Conservation (phyloP, 768 basidiomycete species). For the Hebeloma cylindrosporum region DNA sequence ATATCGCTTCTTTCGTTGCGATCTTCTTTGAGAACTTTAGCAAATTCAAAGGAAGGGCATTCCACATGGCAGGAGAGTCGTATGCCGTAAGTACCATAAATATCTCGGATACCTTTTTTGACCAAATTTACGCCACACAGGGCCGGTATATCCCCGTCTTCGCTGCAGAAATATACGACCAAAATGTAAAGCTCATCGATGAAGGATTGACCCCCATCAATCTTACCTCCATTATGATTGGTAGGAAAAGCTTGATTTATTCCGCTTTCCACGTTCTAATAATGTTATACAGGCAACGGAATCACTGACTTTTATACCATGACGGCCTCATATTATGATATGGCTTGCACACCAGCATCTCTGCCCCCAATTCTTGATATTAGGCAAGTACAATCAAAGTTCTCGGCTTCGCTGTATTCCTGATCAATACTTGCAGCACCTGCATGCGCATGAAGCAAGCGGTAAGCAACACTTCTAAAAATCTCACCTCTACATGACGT, state of each 20-base stretch:
- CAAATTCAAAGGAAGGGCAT: slow-evolving; percentile 64
- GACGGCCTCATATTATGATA: slow-evolving; percentile 41
- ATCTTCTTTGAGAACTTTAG: slow-evolving; percentile 77
- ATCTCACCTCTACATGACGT: neutral
- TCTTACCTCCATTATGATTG: slow-evolving; percentile 70
- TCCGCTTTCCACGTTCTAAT: neutral
- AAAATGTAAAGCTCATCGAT: slow-evolving; percentile 53
- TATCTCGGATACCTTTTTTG: neutral
- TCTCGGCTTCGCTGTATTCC: slow-evolving; percentile 16
- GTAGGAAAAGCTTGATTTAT: slow-evolving; percentile 29
- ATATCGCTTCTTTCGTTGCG: slow-evolving; percentile 68
- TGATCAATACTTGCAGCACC: slow-evolving; percentile 29
- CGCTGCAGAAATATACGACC: slow-evolving; percentile 75
- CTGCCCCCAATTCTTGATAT: slow-evolving; percentile 47
- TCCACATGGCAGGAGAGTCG: slow-evolving; percentile 74
- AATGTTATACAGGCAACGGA: slow-evolving; percentile 51
- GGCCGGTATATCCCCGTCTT: slow-evolving; percentile 74
- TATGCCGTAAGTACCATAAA: slow-evolving; percentile 56
- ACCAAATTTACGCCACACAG: slow-evolving; percentile 29
- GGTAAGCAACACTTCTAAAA: slow-evolving; percentile 34
- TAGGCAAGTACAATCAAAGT: slow-evolving; percentile 37
- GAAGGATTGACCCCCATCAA: slow-evolving; percentile 61
- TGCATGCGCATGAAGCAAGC: slow-evolving; percentile 61
- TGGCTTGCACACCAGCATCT: slow-evolving; percentile 54
- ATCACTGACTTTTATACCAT: slow-evolving; percentile 55